Base-by-base conservation (phyloP, 2,329 filamentous ascomycete species). In the Monosporascus sp. region DNA sequence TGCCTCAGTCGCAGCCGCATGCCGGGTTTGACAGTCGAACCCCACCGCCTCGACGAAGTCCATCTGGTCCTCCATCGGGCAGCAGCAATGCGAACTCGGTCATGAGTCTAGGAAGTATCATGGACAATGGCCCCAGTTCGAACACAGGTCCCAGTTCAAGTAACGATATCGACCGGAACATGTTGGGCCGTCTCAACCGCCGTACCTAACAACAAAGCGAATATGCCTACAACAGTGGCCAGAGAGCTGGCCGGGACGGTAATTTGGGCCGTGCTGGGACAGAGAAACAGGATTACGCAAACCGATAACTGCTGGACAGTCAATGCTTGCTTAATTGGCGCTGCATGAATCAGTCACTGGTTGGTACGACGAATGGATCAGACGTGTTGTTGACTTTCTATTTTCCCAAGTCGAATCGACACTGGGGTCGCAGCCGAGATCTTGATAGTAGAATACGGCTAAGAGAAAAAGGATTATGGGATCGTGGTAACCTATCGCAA, bases 151-250 rank as follows among this genome's bases (percentile, higher is more conserved):
- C 47, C 66, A 69, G 48, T 69, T 70, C 47, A 60, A 70, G 15
- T 60, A 76, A 71, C 58, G 79, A 82, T 52, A 81, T 82, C 53
- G 80, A 83, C 59, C 72, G 73, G 58, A 74, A 69, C 54, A 83
- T 83, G 80, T 70, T 83, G 52, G 73, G 75, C 39, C 73, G 77
- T 38, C 63, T 82, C 49, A 78, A 80, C 56, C 70, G 74, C 47
- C 67, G 68, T 59, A 58, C 57, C 35, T 50, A 55, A 49, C 51
- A 53, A 47, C 38, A 49, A 52, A 38, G 41, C 25, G 47, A 48
- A 20, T 25, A 52, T 38, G 27, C 44, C 43, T 37, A 51, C 49
- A 38, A 52, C 14, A 25, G 24, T 37, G 50, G 54, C 54, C 48
- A 55, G 44, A 27, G 49, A 11, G 49, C 47, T 52, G 53, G 49